Evolutionary conservation across 148 eudicot genomes (phyloP).

Genomic region (Amaranthus hypochondriacus): DNA sequence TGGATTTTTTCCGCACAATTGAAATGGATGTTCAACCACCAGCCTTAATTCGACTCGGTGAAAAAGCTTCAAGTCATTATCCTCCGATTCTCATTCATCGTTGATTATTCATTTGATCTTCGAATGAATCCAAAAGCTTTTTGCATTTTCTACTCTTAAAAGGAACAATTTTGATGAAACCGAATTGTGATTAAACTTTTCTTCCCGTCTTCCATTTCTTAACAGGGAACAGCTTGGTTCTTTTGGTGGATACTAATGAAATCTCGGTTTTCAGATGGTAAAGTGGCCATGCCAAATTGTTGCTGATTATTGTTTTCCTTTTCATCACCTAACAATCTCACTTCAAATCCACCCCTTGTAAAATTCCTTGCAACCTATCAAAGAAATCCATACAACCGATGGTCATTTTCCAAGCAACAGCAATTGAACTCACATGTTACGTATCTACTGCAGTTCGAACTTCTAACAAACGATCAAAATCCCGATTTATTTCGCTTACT

Average conservation of each 20-base stretch:
- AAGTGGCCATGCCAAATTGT: slow-evolving; percentile 33
- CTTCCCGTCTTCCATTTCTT: slow-evolving; percentile 64
- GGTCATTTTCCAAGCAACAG: slow-evolving; percentile 3
- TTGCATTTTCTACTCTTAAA: background rate
- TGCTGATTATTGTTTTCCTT: slow-evolving; percentile 29
- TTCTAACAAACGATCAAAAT: no score
- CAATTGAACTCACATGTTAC: background rate
- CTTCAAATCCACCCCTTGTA: slow-evolving; percentile 70
- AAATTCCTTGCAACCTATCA: slow-evolving; percentile 69
- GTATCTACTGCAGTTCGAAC: background rate
- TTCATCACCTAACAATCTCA: slow-evolving; percentile 51
- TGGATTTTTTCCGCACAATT: background rate
- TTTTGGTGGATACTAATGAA: slow-evolving; percentile 30
- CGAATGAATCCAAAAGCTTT: background rate
- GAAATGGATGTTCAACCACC: background rate
- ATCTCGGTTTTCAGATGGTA: slow-evolving; percentile 32
- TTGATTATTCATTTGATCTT: background rate
- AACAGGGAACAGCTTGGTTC: slow-evolving; percentile 59
- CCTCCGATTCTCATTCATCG: background rate
- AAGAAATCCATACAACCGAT: slow-evolving; percentile 4
- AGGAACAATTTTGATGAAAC: background rate
- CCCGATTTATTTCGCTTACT: no score
- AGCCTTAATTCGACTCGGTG: background rate
- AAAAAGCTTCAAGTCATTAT: background rate
- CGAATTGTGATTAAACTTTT: slow-evolving; percentile 20